phyloP scores from a whole-genome alignment of 2,329 filamentous ascomycete genomes.

The Pyrenophora teres region DNA sequence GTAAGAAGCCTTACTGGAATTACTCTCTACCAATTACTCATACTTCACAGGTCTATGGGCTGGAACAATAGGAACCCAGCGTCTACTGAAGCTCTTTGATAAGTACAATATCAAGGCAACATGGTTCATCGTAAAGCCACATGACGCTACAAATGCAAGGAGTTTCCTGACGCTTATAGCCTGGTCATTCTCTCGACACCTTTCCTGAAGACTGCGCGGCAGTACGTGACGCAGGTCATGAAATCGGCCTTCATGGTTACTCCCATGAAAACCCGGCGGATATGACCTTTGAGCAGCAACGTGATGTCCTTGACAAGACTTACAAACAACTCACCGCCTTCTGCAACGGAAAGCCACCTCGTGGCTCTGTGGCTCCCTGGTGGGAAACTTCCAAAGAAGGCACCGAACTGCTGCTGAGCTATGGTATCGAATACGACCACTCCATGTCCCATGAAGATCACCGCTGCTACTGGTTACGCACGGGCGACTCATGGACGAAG shows the following conservation, averaged over 20 bases:
- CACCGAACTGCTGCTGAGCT: constrained; percentile 65
- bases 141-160: constrained; percentile 54
- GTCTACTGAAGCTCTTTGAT: constrained; percentile 72
- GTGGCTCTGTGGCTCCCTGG: constrained; percentile 74
- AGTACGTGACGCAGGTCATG: constrained; percentile 67
- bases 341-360: constrained; percentile 68
- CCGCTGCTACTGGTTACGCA: constrained; percentile 66
- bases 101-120: constrained; percentile 74
- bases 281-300: constrained; percentile 76
- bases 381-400: constrained; percentile 75
- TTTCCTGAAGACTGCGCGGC: constrained; percentile 68
- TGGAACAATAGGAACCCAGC: constrained; percentile 68
- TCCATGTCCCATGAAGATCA: constrained; percentile 69
- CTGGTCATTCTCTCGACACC: constrained; percentile 68
- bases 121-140: constrained; percentile 65
- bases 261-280: constrained; percentile 73
- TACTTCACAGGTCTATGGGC: constrained; percentile 64
- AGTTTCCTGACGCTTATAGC: neutral
- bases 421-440: constrained; percentile 73
- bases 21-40: neutral
- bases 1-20: constrained; percentile 41
- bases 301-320: constrained; percentile 74
- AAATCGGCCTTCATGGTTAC: constrained; percentile 72
- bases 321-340: constrained; percentile 73
- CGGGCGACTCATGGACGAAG: constrained; percentile 69